A percentile compares a stretch with the other conserved stretches of the same genome.
Evolutionary conservation across 2,329 filamentous ascomycete genomes (phyloP).

Genomic region (Exophiala spinifera): DNA sequence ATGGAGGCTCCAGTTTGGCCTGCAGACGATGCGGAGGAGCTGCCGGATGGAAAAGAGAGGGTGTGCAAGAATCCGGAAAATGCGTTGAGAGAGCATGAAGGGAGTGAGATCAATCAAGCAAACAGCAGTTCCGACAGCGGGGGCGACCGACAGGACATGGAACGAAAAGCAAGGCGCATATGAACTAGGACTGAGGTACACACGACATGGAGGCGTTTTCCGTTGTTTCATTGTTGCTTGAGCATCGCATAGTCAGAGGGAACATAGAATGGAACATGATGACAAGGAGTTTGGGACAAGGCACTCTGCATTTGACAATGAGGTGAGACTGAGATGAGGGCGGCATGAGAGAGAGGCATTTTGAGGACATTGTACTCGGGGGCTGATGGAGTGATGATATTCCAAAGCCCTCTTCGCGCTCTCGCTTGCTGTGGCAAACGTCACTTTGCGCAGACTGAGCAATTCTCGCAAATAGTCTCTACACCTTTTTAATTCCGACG

Average conservation of each 20-base stretch:
- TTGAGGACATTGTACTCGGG: too few species aligned
- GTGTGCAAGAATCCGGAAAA: not conserved
- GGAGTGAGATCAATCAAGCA: not conserved
- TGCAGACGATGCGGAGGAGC: not conserved
- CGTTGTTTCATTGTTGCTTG: too few species aligned
- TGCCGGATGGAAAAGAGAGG: not conserved
- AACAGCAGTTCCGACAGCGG: too few species aligned
- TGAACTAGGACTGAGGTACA: not conserved
- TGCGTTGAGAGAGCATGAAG: not conserved
- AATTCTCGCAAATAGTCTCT: not conserved
- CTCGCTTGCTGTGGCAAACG: constrained; percentile 1
- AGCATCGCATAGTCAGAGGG: too few species aligned
- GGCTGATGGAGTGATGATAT: too few species aligned
- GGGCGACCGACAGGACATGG: not conserved
- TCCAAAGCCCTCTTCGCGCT: not conserved
- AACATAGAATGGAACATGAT: not conserved
- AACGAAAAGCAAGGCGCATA: not conserved
- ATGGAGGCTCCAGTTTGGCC: constrained; percentile 7
- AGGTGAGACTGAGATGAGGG: not conserved
- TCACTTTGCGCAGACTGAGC: not conserved
- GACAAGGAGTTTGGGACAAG: not conserved
- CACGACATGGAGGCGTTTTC: too few species aligned
- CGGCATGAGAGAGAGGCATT: too few species aligned
- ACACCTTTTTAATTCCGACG: not conserved
- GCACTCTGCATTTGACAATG: not conserved